Evolutionary conservation across 2,329 filamentous ascomycete genomes (phyloP).

Genomic region (Kalaharituber pfeilii): DNA sequence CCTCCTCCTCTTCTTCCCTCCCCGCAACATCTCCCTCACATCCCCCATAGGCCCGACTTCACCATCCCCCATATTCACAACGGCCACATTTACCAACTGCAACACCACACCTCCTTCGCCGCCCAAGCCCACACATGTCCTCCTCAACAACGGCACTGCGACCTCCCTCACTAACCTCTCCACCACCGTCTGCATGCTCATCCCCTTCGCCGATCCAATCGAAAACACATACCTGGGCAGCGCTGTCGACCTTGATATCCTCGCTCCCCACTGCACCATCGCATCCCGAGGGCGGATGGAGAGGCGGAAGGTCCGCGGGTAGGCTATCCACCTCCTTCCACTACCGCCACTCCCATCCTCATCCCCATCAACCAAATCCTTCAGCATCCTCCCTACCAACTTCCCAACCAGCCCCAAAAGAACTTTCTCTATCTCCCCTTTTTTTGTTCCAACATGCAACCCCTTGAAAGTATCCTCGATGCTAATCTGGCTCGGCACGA

Average conservation of each 20-base stretch:
- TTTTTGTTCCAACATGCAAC: conserved; percentile 39
- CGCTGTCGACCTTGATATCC: conserved; percentile 57
- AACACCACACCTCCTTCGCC: conserved; percentile 50
- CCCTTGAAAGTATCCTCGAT: conserved; percentile 79
- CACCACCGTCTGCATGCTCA: conserved; percentile 42
- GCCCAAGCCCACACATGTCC: conserved; percentile 51
- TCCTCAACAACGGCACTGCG: conserved; percentile 54
- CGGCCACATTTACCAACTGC: conserved; percentile 70
- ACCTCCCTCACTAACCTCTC: conserved; percentile 52
- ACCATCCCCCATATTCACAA: conserved; percentile 57
- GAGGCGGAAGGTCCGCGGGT: conserved; percentile 64
- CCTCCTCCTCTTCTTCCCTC: conserved; percentile 13
- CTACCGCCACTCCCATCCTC: conserved; percentile 13
- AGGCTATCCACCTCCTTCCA: conserved; percentile 48
- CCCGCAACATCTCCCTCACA: conserved; percentile 11
- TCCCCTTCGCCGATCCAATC: conserved; percentile 32
- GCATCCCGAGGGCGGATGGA: conserved; percentile 50
- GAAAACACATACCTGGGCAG: conserved; percentile 58
- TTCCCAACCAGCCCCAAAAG: conserved; percentile 16
- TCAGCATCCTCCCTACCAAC: conserved; percentile 25
- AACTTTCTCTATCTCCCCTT: conserved; percentile 29
- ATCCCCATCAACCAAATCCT: conserved; percentile 14
- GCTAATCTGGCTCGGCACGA: conserved; percentile 71
- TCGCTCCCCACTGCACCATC: conserved; percentile 36
- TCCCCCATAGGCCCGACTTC: conserved; percentile 47